Base-by-base conservation (phyloP, 2,329 filamentous ascomycete species). In the Lasiodiplodia gonubiensis region DNA sequence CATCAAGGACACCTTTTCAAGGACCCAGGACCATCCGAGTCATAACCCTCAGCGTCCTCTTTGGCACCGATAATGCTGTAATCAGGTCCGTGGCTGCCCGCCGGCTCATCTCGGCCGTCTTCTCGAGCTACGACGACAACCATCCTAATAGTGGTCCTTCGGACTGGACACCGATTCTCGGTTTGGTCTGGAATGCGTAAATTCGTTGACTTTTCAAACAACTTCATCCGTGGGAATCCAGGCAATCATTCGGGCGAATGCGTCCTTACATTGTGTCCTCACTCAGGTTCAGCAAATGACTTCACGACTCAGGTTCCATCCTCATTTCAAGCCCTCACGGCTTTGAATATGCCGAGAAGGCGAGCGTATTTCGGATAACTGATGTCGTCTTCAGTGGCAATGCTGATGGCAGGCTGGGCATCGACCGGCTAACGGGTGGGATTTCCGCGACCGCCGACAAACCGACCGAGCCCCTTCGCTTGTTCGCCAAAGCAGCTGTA, bases 331-430 rank as follows among this genome's bases (percentile, higher is more conserved):
- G n/a, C 30, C 21, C 37, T 35, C 11, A 54, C 33, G 7, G 12
- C 4, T 12, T 27, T 3, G 25, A 11, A 52, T 30, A 7, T 21
- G 4, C 11, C 11, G 5, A 30, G 48, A 14, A 12, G 2, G 30
- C 14, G 61, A 65, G 23, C 35, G 49, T 35, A 54, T 54, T 27
- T 35, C 35, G 6, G 21, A 30, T 2, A 42, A 46, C 46, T 42
- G n/a, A 46, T 49, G 16, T 21, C 11, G 54, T 46, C 61, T 30
- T 54, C 33, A 33, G 61, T 7, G 37, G 51, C 35, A 54, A 53
- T 27, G 23, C 35, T 16, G 35, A 65, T 16, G 21, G 51, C 35
- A 37, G n/a, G 39, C 10, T 65, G 14, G 49, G 39, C 14, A 18
- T 53, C 7, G 61, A 33, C 6, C 18, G 11, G 60, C 18, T 64